Evolutionary conservation across 2,329 filamentous ascomycete species (phyloP).

Genomic region (Diaporthe citrichinensis): DNA sequence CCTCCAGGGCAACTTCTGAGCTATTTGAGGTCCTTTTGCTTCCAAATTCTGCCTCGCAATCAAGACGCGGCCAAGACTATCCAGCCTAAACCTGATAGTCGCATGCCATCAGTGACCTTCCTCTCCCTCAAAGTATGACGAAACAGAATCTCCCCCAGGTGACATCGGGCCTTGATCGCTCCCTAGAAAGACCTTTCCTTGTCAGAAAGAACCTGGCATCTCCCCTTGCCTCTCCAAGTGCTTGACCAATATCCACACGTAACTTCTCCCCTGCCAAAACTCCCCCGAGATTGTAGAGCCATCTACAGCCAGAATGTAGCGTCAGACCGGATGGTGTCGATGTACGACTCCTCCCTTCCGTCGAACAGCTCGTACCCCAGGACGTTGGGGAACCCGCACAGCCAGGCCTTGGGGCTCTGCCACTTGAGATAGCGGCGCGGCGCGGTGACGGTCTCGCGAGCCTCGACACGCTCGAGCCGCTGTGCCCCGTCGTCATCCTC

Average conservation of each 20-base stretch:
- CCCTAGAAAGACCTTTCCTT: not conserved
- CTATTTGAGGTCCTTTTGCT: not conserved
- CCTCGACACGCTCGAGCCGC: slow-evolving; percentile 18
- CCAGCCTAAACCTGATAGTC: not conserved
- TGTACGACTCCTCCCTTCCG: not conserved
- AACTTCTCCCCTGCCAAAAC: not conserved
- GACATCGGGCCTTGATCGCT: too few relatives aligned
- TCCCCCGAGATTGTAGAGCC: not conserved
- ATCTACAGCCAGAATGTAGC: slow-evolving; percentile 30
- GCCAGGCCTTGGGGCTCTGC: slow-evolving; percentile 22
- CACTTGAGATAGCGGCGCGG: slow-evolving; percentile 21
- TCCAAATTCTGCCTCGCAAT: not conserved
- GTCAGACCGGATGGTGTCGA: not conserved
- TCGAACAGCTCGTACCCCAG: slow-evolving; percentile 31
- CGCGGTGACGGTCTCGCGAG: slow-evolving; percentile 19
- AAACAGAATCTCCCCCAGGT: too few relatives aligned
- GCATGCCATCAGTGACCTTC: not conserved
- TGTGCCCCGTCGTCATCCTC: not conserved
- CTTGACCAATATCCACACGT: not conserved
- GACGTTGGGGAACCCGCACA: slow-evolving; percentile 38
- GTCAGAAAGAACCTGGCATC: not conserved
- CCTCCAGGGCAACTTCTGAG: not conserved
- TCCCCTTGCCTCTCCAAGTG: not conserved
- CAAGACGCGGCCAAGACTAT: not conserved
- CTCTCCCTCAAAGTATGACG: not conserved